Base-by-base conservation (phyloP, 441 rosid species). In the Croton laevigatus region DNA sequence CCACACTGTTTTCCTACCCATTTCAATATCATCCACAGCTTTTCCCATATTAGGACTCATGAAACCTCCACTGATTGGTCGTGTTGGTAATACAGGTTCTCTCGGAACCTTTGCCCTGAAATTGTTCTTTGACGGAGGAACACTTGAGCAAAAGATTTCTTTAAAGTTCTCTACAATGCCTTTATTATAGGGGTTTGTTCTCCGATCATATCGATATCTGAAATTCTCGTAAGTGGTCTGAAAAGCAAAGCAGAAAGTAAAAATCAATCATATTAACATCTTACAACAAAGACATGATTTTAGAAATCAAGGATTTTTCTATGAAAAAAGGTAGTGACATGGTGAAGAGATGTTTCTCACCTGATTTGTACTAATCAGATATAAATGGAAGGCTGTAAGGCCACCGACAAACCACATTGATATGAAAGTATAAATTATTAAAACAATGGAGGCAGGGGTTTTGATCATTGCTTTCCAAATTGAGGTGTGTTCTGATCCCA, bases 351-450 rank as follows among this genome's bases (percentile, higher is more conserved):
- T 34, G 58, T 55, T 65, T 59, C 69, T 77, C 76, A 93, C 99
- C 93, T 96, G 98, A 79, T 96, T 96, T 71, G 89, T 93, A 65
- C 91, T 82, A 66, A 96, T 93, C 73, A 96, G 89, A 82, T 96
- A 96, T 68, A 89, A 80, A 78, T 96, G 99, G 84, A 91, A 96
- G 69, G 90, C 87, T 1, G 97, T 83, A 27, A 96, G 87, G 49
- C 99, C 99, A 70, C 98, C 99, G 59, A 96, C 99, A 76, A 96
- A 93, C 99, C 99, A 96, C 84, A 90, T 80, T 1, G 81, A 83
- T 57, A 93, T 85, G 82, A 96, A 96, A 27, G 90, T 84, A 79
- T 96, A 93, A 72, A 93, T 37, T 69, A 96, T 79, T 22, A 96
- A 72, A 16, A 81, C 91, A 32, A 91, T 89, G 67, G 99, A 96